A percentile compares a stretch with the other conserved stretches of the same genome.
These are phyloP conservation scores for Endocladia muricata DNA, from an alignment of 31 red algal genomes.

Conservation along the genomic window DNA sequence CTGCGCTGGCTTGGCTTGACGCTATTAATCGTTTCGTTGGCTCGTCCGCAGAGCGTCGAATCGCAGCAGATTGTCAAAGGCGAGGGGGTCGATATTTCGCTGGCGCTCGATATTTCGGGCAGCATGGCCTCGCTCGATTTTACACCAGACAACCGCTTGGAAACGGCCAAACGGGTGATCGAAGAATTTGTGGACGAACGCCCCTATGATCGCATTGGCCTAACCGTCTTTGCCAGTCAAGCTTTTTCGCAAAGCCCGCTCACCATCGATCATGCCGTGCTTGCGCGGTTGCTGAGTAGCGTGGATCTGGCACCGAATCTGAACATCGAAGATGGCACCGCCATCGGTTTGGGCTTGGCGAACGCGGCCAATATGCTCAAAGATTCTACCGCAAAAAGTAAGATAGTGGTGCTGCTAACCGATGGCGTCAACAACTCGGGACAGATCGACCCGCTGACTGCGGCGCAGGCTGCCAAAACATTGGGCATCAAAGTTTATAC, in stretches of 20 bases:
- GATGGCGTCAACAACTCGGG: slow-evolving; percentile 13
- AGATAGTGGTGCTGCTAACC: slow-evolving; percentile 2
- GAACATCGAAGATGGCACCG: slow-evolving; percentile 10
- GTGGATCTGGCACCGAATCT: not conserved
- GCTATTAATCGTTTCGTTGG: not conserved
- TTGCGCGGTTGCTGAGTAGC: not conserved
- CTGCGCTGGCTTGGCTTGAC: not conserved
- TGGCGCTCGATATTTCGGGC: slow-evolving; percentile 13
- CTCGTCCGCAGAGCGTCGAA: not conserved
- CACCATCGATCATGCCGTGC: slow-evolving; percentile 6
- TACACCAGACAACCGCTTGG: not conserved
- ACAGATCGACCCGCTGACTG: not conserved
- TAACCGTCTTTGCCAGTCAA: not conserved
- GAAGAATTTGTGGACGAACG: not conserved
- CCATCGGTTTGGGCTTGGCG: slow-evolving; percentile 15
- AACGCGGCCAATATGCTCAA: not conserved
- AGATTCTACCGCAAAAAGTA: not conserved
- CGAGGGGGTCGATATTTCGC: slow-evolving; percentile 2
- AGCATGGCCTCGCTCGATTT: not conserved
- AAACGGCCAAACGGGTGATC: not conserved
- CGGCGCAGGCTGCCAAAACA: not conserved
- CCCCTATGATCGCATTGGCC: slow-evolving; percentile 15
- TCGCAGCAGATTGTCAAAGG: not conserved
- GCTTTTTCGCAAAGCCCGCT: not conserved
- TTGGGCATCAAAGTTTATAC: slow-evolving; percentile 15